Evolutionary conservation across 805 yeast genomes (phyloP), one percentile per base, ranked within the genome.

Genomic region (Candida caryicola): DNA sequence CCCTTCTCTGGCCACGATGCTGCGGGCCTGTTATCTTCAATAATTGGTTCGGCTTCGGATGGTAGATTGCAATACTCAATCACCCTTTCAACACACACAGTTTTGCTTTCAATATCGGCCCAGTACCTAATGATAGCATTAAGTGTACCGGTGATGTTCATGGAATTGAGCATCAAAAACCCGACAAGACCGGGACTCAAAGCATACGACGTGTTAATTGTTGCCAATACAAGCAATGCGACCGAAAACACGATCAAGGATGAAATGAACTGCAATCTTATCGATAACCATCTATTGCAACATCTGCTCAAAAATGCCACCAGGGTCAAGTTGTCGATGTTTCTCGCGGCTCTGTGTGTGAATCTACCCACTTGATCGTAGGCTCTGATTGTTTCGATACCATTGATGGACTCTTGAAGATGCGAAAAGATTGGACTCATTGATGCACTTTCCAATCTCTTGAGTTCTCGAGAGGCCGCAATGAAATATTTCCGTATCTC

Each of bases 261-360:
- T 10, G 69, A 62, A 29, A 65, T 59, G 5, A 58, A 51, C 46
- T 62, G 69, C 33, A 66, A 56, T 42, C 72, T 54, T 54, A 63
- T 54, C 3, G 63, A 54, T 31, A 64, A 52, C 72, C 72, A 66
- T 39, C 69, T 52, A 39, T 58, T 57, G 31, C 54, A 42, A 9
- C 51, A 45, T n/a, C 49, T 50, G 30, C 45, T 49, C 10, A 55
- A 41, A 45, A 54, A 49, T 15, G 54, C 51, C 14, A 52, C 49
- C 19, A 44, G 52, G 2, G 54, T 43, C 37, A 52, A 51, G 4
- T 43, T 47, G 37, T 64, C 54, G n/a, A 64, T 48, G 28, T 59
- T 59, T 3, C 17, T 23, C 23, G 43, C 49, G 38, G 51, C 51
- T 18, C 57, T 51, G 42, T 52, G 52, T 16, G 47, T 41, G 33